Evolutionary conservation across 2,329 filamentous ascomycete species (phyloP).

Genomic region (Pseudocercospora fijiensis): DNA sequence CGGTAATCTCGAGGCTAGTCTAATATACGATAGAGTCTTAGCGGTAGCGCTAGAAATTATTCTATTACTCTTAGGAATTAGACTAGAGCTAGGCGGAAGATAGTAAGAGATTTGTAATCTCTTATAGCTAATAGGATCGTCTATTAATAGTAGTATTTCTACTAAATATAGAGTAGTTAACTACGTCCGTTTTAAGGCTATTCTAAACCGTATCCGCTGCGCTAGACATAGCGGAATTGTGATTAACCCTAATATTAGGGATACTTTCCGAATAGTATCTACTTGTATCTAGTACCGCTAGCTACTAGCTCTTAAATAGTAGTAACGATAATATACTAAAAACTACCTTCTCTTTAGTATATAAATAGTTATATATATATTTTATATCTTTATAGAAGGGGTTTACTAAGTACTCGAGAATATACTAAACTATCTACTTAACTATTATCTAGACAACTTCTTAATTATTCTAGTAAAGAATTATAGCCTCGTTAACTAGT

Average conservation of each 20-base stretch:
- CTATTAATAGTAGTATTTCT: no score
- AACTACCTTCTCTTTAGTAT: neutral
- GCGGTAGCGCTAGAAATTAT: neutral
- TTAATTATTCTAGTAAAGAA: neutral
- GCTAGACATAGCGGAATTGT: neutral
- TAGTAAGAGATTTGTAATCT: no score
- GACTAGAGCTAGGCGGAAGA: no score
- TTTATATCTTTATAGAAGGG: neutral
- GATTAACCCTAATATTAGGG: neutral
- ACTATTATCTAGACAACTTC: neutral
- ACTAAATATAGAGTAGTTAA: no score
- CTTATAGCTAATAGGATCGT: no score
- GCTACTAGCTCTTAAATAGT: neutral
- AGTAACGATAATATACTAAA: neutral
- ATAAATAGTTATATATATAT: neutral
- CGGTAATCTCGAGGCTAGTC: no score
- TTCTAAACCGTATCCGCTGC: neutral
- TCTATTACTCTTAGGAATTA: no score
- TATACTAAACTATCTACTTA: neutral
- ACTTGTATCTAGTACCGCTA: neutral
- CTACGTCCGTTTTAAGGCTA: neutral
- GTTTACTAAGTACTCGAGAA: neutral
- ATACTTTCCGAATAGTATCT: neutral
- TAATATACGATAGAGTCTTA: no score
- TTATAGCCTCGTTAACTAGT: neutral